Percentiles rank a stretch among this genome's conserved stretches.
Evolutionary conservation across 257 asterid species (phyloP).

Genomic region (Penstemon newberryi): DNA sequence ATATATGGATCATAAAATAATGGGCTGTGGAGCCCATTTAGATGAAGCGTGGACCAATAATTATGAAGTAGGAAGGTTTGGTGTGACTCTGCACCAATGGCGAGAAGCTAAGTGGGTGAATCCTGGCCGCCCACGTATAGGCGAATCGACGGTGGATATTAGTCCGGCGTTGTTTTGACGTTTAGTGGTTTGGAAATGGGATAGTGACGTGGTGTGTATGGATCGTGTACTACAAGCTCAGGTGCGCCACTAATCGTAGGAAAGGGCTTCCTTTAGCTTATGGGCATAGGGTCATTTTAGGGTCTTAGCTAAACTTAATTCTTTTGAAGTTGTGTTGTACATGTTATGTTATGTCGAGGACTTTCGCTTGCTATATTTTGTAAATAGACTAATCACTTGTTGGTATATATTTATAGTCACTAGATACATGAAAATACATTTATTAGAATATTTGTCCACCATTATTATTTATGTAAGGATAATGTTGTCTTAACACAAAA

Average conservation of each 20-base stretch:
- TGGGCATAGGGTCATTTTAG: too few relatives aligned
- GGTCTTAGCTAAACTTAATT: not conserved
- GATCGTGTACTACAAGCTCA: not conserved
- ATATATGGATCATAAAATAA: constrained; percentile 26
- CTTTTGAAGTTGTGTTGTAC: not conserved
- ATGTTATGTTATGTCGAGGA: too few relatives aligned
- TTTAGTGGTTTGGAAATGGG: constrained; percentile 1
- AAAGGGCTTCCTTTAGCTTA: constrained; percentile 1
- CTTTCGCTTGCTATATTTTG: too few relatives aligned
- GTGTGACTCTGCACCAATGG: constrained; percentile 40
- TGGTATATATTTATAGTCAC: too few relatives aligned
- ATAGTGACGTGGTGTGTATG: constrained; percentile 17
- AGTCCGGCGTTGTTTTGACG: constrained; percentile 18
- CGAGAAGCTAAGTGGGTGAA: constrained; percentile 32
- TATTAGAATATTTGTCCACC: too few relatives aligned
- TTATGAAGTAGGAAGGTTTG: constrained; percentile 38
- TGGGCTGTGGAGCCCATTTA: constrained; percentile 38
- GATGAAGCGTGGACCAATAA: constrained; percentile 51
- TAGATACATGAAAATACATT: too few relatives aligned
- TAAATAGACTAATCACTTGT: too few relatives aligned
- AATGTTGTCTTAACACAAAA: too few relatives aligned
- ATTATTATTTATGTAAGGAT: too few relatives aligned
- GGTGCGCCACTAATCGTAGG: not conserved
- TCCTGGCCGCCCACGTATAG: constrained; percentile 41
- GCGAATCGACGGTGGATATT: constrained; percentile 12